phyloP scores from a whole-genome alignment of 2,329 filamentous ascomycete species.

The Trichoderma afroharzianum region DNA sequence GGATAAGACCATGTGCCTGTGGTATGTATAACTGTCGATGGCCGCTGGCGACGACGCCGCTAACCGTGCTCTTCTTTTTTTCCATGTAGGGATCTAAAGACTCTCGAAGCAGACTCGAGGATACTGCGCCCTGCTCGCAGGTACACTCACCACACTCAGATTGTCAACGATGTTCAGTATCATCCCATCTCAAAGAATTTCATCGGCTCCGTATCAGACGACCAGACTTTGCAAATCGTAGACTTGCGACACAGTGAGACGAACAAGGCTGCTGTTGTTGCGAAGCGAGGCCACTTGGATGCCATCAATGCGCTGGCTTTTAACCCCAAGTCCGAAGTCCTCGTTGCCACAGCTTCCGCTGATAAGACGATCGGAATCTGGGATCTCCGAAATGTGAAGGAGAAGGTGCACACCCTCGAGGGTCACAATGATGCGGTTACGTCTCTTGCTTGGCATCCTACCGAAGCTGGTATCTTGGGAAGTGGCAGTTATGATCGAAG shows the following conservation, averaged over 20 bases:
- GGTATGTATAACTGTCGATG: slow-evolving; percentile 51
- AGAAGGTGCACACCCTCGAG: slow-evolving; percentile 85
- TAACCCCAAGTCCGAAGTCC: slow-evolving; percentile 84
- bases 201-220: slow-evolving; percentile 92
- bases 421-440: slow-evolving; percentile 88
- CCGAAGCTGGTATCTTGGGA: slow-evolving; percentile 81
- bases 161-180: slow-evolving; percentile 96
- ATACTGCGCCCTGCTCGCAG: slow-evolving; percentile 66
- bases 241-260: slow-evolving; percentile 71
- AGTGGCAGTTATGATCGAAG: slow-evolving; percentile 90
- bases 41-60: background rate
- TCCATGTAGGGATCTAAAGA: slow-evolving; percentile 68
- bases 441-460: slow-evolving; percentile 90
- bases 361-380: slow-evolving; percentile 95
- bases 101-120: slow-evolving; percentile 66
- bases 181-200: slow-evolving; percentile 81
- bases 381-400: slow-evolving; percentile 88
- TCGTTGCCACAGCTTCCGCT: slow-evolving; percentile 88
- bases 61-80: slow-evolving; percentile 19
- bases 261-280: slow-evolving; percentile 65
- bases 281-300: slow-evolving; percentile 74
- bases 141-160: slow-evolving; percentile 83
- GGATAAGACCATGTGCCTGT: slow-evolving; percentile 86
- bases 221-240: slow-evolving; percentile 86
- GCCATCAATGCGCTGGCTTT: slow-evolving; percentile 96